Percentiles rank a stretch among this genome's conserved stretches.
phyloP scores from a whole-genome alignment of 1,284 basidiomycete genomes.

The Malassezia sympodialis region DNA sequence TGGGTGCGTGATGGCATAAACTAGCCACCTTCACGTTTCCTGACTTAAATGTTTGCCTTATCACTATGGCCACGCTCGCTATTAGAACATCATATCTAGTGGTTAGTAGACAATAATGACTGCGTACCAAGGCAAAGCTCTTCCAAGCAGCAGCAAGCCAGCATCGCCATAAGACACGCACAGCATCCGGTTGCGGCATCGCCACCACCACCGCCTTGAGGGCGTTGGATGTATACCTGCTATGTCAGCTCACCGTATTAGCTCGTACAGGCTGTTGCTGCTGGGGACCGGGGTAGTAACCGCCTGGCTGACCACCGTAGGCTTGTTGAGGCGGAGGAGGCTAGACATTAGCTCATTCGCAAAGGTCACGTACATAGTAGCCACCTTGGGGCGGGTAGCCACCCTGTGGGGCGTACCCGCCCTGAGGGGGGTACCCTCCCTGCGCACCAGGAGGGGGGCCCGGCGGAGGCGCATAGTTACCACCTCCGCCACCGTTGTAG shows the following conservation, averaged over 20 bases:
- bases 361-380: slow-evolving; percentile 19
- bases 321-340: slow-evolving; percentile 23
- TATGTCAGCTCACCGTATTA: neutral
- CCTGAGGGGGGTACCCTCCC: slow-evolving; percentile 1
- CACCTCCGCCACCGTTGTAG: slow-evolving; percentile 7
- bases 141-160: slow-evolving; percentile 25
- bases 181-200: slow-evolving; percentile 22
- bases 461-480: slow-evolving; percentile 5
- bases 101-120: neutral
- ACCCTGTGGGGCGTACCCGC: neutral
- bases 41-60: no score
- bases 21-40: no score
- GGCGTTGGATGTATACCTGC: slow-evolving; percentile 25
- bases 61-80: neutral
- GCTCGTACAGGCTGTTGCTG: slow-evolving; percentile 20
- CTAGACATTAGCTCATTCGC: neutral
- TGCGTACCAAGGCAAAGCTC: slow-evolving; percentile 19
- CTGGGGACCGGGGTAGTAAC: slow-evolving; percentile 16
- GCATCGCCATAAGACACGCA: slow-evolving; percentile 22
- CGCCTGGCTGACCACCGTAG: slow-evolving; percentile 18
- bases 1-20: no score
- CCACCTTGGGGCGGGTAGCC: slow-evolving; percentile 22
- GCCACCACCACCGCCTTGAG: slow-evolving; percentile 20
- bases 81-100: slow-evolving; percentile 1
- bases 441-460: slow-evolving; percentile 13